A percentile compares a stretch with the other conserved stretches of the same genome.
Evolutionary conservation across 352 stramenopile species (phyloP).

Genomic region (Pythium sp.): DNA sequence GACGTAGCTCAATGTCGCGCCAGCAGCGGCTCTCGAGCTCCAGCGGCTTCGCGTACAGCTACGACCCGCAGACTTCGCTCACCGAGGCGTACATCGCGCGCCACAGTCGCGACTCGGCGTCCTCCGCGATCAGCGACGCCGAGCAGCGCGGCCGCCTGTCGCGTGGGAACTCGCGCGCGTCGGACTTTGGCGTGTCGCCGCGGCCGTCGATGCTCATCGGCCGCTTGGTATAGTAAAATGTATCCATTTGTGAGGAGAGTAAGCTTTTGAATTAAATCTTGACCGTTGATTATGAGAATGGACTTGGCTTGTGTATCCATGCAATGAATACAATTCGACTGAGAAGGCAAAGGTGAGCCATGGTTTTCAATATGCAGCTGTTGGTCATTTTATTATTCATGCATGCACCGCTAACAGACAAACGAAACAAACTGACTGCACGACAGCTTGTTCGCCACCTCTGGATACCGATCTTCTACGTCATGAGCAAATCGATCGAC

Average conservation of each 20-base stretch:
- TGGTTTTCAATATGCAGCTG: neutral
- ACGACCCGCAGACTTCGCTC: constrained; percentile 73
- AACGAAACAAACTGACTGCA: neutral
- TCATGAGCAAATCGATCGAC: neutral
- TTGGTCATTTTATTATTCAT: constrained; percentile 7
- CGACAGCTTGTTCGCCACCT: neutral
- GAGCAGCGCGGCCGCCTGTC: neutral
- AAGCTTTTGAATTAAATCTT: neutral
- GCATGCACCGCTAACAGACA: neutral
- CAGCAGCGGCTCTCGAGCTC: constrained; percentile 59
- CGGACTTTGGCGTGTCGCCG: neutral
- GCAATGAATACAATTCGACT: neutral
- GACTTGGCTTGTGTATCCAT: no score
- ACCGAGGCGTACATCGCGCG: constrained; percentile 70
- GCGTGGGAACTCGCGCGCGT: neutral
- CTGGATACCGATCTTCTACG: neutral
- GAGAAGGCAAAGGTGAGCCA: neutral
- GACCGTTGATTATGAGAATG: neutral
- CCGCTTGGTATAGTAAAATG: neutral
- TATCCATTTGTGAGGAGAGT: neutral
- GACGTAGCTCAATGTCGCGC: constrained; percentile 2
- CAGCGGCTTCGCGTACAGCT: constrained; percentile 82
- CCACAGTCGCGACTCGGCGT: neutral
- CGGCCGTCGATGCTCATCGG: neutral
- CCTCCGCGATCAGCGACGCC: neutral